Percentiles rank a stretch among this genome's conserved stretches.
These are phyloP conservation scores for Fusarium humuli DNA, from an alignment of 2,329 filamentous ascomycete species.

Conservation along the genomic window DNA sequence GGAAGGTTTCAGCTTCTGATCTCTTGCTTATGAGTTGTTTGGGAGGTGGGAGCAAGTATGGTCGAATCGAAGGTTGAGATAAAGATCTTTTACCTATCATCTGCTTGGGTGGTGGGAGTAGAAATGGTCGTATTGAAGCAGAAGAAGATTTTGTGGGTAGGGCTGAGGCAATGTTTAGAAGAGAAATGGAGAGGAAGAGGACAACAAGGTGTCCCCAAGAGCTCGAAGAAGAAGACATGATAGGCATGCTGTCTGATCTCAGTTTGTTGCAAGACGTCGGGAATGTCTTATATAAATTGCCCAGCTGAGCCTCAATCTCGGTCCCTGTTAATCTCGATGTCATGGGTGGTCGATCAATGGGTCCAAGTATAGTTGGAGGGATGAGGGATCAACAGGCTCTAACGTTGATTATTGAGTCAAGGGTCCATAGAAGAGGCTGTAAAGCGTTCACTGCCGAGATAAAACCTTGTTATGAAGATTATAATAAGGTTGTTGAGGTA, in stretches of 20 bases:
- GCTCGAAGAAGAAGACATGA: slow-evolving; percentile 22
- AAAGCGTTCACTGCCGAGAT: not conserved
- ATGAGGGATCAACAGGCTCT: slow-evolving; percentile 34
- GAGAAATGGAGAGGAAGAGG: slow-evolving; percentile 7
- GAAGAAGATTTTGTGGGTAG: slow-evolving; percentile 13
- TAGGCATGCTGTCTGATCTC: slow-evolving; percentile 13
- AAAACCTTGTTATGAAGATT: not conserved
- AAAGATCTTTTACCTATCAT: not conserved
- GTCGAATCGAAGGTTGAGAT: slow-evolving; percentile 3
- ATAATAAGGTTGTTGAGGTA: not conserved
- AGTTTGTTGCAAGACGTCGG: not conserved
- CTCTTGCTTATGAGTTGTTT: slow-evolving; percentile 27
- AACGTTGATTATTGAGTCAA: slow-evolving; percentile 35
- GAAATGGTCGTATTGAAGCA: slow-evolving; percentile 6
- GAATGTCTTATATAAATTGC: slow-evolving; percentile 24
- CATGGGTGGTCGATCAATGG: slow-evolving; percentile 38
- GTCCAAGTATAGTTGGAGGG: slow-evolving; percentile 12
- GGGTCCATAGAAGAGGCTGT: slow-evolving; percentile 12
- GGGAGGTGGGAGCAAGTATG: slow-evolving; percentile 11
- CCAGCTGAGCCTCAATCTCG: slow-evolving; percentile 37
- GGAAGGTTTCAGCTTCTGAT: slow-evolving; percentile 21
- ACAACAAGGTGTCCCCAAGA: slow-evolving; percentile 19
- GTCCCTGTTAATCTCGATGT: slow-evolving; percentile 38
- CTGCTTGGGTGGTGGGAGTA: slow-evolving; percentile 5
- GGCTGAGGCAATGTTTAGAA: slow-evolving; percentile 6